A percentile compares a stretch with the other conserved stretches of the same genome.
phyloP scores from a whole-genome alignment of 306 rosid genomes.

The Inga laurina region DNA sequence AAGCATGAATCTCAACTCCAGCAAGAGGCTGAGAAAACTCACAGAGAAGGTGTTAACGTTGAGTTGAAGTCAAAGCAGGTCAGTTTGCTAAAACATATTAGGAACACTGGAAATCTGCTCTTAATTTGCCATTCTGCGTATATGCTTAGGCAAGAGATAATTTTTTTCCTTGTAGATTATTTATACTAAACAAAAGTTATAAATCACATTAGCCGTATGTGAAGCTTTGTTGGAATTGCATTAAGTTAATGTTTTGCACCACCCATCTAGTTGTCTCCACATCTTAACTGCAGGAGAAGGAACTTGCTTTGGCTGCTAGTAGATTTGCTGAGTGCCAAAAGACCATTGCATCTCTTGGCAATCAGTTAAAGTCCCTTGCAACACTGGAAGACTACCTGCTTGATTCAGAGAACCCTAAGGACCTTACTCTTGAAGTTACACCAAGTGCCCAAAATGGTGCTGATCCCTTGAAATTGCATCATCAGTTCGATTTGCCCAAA shows the following conservation, averaged over 20 bases:
- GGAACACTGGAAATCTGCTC: conserved; percentile 11
- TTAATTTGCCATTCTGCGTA: background rate
- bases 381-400: conserved; percentile 61
- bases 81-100: conserved; percentile 36
- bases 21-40: conserved; percentile 39
- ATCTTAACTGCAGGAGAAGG: conserved; percentile 61
- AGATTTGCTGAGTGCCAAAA: conserved; percentile 78
- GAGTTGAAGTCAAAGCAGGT: conserved; percentile 69
- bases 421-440: conserved; percentile 31
- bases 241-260: background rate
- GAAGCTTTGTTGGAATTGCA: conserved; percentile 6
- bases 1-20: conserved; percentile 49
- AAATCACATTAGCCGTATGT: background rate
- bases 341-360: conserved; percentile 76
- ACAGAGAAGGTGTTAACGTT: conserved; percentile 18
- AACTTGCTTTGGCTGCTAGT: conserved; percentile 66
- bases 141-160: background rate
- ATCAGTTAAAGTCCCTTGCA: conserved; percentile 68
- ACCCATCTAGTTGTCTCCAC: conserved; percentile 7
- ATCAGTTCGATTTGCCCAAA: conserved; percentile 26
- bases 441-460: conserved; percentile 17
- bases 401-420: conserved; percentile 50
- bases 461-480: conserved; percentile 33
- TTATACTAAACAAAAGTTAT: background rate
- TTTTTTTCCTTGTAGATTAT: background rate